Percentiles rank a stretch among this genome's conserved stretches.
phyloP scores from a whole-genome alignment of 192 early-diverging fungal species.

The Umbelopsis ramanniana region DNA sequence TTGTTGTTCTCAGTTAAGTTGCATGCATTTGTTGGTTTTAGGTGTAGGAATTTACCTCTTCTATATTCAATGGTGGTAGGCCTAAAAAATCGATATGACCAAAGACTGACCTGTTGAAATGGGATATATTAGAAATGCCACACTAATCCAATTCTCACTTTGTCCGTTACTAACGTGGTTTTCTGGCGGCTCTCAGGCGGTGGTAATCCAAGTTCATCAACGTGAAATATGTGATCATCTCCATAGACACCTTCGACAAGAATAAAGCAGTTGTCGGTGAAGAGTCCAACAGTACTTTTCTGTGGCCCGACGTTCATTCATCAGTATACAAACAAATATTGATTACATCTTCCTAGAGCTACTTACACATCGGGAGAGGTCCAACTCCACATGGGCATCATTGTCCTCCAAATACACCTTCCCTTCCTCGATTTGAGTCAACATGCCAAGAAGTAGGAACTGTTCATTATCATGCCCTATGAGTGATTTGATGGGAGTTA shows the following conservation, averaged over 20 bases:
- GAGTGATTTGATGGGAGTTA: constrained; percentile 82
- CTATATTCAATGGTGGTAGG: constrained; percentile 51
- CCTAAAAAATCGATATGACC: constrained; percentile 62
- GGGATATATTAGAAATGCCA: not conserved
- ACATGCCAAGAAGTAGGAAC: constrained; percentile 88
- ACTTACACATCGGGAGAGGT: constrained; percentile 60
- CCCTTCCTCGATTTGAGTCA: constrained; percentile 80
- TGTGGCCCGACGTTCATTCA: constrained; percentile 43
- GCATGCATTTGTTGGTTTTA: not conserved
- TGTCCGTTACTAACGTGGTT: constrained; percentile 40
- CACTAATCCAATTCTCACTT: not conserved
- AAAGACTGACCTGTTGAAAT: constrained; percentile 45
- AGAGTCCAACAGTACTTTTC: constrained; percentile 64
- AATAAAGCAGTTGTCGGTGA: constrained; percentile 88
- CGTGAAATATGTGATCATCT: constrained; percentile 70
- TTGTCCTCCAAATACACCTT: constrained; percentile 86
- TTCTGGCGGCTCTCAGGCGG: constrained; percentile 65
- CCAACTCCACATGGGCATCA: constrained; percentile 76
- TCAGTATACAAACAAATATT: not conserved
- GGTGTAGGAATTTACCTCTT: constrained; percentile 40
- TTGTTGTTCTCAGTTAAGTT: not conserved
- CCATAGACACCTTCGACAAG: constrained; percentile 79
- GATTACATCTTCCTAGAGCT: not conserved
- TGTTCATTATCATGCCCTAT: constrained; percentile 67
- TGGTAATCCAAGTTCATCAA: constrained; percentile 76